Percentiles rank a stretch among this genome's conserved stretches.
Evolutionary conservation across 2,329 filamentous ascomycete genomes (phyloP).

Genomic region (Clonostachys rosea): DNA sequence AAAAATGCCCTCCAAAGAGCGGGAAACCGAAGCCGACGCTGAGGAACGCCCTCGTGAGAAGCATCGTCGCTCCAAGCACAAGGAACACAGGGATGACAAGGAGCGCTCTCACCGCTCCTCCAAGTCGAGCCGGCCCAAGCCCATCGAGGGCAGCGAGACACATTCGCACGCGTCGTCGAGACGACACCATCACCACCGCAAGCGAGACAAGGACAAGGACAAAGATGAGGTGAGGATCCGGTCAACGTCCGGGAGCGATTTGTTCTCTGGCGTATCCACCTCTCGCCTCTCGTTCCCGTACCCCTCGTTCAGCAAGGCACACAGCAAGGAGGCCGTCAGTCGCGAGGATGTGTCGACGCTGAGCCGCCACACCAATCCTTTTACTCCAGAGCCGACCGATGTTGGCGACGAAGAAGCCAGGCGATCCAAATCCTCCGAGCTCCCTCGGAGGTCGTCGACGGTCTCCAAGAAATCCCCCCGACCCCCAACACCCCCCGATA

Average conservation of each 20-base stretch:
- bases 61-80: conserved; percentile 26
- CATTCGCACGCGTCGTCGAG: conserved; percentile 26
- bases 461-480: conserved; percentile 35
- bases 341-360: conserved; percentile 38
- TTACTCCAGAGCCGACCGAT: conserved; percentile 45
- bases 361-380: conserved; percentile 29
- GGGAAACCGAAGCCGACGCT: conserved; percentile 28
- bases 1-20: conserved; percentile 33
- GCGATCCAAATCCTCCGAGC: conserved; percentile 43
- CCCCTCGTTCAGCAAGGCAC: conserved; percentile 81
- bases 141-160: conserved; percentile 32
- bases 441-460: conserved; percentile 26
- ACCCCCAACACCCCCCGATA: conserved; percentile 61
- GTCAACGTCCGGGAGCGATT: conserved; percentile 37
- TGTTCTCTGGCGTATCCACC: conserved; percentile 40
- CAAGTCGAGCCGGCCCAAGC: conserved; percentile 34
- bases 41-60: conserved; percentile 33
- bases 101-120: conserved; percentile 31
- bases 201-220: conserved; percentile 14
- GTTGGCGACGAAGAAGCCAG: conserved; percentile 10
- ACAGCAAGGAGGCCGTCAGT: conserved; percentile 82
- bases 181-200: conserved; percentile 15
- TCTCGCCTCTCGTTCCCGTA: conserved; percentile 60
- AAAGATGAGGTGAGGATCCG: conserved; percentile 6
- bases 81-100: conserved; percentile 20